Percentiles rank a stretch among this genome's conserved stretches.
phyloP scores from a whole-genome alignment of 1,139 yeast species.

The Pichia sp. region DNA sequence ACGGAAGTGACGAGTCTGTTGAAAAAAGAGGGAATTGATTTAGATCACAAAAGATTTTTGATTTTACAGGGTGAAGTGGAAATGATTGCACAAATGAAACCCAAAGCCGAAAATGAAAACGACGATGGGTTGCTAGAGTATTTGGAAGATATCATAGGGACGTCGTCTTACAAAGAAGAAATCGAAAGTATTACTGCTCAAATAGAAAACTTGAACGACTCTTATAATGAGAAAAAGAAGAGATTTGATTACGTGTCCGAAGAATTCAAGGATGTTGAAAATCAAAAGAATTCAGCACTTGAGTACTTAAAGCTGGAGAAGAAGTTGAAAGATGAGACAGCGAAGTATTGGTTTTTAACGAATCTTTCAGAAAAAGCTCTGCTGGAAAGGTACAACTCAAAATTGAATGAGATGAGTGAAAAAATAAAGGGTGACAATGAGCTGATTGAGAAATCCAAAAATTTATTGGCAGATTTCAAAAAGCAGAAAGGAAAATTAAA shows the following conservation, averaged over 20 bases:
- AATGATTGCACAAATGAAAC: slow-evolving; percentile 96
- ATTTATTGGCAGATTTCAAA: slow-evolving; percentile 40
- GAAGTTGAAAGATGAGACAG: slow-evolving; percentile 47
- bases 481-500: slow-evolving; percentile 37
- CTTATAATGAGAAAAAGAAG: slow-evolving; percentile 75
- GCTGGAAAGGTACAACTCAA: slow-evolving; percentile 32
- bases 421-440: slow-evolving; percentile 46
- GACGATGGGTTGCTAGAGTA: slow-evolving; percentile 95
- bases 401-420: slow-evolving; percentile 38
- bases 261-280: slow-evolving; percentile 68
- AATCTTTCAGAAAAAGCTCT: not conserved
- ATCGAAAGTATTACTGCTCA: slow-evolving; percentile 62
- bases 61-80: slow-evolving; percentile 98
- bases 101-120: slow-evolving; percentile 87
- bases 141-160: slow-evolving; percentile 94
- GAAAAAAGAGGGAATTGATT: slow-evolving; percentile 83
- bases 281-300: slow-evolving; percentile 65
- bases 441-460: slow-evolving; percentile 42
- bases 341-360: slow-evolving; percentile 37
- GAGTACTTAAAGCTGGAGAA: slow-evolving; percentile 65
- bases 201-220: slow-evolving; percentile 58
- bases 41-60: slow-evolving; percentile 90
- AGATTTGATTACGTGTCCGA: slow-evolving; percentile 76
- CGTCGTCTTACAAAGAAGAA: slow-evolving; percentile 71
- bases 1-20: slow-evolving; percentile 75